Evolutionary conservation across 805 yeast genomes (phyloP), one percentile per base, ranked within the genome.

Genomic region (Kluyveromyces wickerhamii): DNA sequence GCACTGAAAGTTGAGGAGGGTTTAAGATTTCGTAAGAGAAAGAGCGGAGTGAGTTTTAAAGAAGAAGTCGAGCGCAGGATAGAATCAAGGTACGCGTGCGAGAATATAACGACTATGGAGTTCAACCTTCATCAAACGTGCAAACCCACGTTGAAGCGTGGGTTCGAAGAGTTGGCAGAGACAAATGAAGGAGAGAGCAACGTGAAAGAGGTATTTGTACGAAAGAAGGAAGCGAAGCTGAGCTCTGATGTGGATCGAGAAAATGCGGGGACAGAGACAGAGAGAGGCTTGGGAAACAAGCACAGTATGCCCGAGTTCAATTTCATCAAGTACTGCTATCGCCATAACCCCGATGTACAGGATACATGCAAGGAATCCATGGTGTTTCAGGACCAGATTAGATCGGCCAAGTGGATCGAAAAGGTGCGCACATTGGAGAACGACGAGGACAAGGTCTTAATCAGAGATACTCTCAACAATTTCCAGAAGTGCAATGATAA

Each of bases 341-440:
- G 97, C 35, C 98, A 89, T 59, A 85, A 89, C 52, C 97, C 97
- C 3, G 88, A 85, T 37, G 70, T 84, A 28, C 76, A 77, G 30
- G 75, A 86, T 50, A 41, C 52, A 2, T 43, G 51, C 8, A 48
- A 49, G 9, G 48, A 46, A 23, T 48, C 48, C 9, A 43, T 47
- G 27, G 53, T 59, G 34, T 43, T 44, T 38, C 58, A 50, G 32
- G 58, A 47, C 38, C 34, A 49, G 36, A 39, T 46, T 22, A 39
- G 49, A 15, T 33, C 43, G 29, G 37, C 49, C 12, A 51, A 53
- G 27, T 46, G 65, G 34, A 59, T 62, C 41, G 48, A 44, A 7
- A 41, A 42, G 21, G 44, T 57, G 11, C 42, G 51, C 38, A 63
- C 63, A 36, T 63, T 89, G 25, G 95, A 85, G 52, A 81, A 79